A percentile compares a stretch with the other conserved stretches of the same genome.
phyloP scores from a whole-genome alignment of 352 stramenopile species.

The Phytophthora sansomeana region DNA sequence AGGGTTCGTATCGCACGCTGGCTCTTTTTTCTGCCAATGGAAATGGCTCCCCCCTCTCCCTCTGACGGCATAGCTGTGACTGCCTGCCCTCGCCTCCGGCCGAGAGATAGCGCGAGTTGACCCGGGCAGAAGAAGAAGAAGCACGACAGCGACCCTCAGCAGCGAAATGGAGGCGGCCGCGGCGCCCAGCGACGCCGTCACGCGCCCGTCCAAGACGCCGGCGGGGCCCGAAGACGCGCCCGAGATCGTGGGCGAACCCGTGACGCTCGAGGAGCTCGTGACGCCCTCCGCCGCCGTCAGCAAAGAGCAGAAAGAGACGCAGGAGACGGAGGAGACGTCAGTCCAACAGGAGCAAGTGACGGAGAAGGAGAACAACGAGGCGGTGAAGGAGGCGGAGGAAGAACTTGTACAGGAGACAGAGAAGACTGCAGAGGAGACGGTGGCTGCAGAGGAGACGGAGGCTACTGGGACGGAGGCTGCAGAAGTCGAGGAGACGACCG shows the following conservation, averaged over 20 bases:
- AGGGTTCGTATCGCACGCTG: conserved; percentile 17
- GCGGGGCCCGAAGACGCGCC: conserved; percentile 33
- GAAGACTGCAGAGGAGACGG: neutral
- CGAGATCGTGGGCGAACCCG: conserved; percentile 39
- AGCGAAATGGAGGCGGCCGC: conserved; percentile 33
- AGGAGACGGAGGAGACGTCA: neutral
- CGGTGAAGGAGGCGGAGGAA: neutral
- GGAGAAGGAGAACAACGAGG: conserved; percentile 11
- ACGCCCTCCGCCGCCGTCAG: neutral
- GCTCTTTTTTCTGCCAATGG: conserved; percentile 61
- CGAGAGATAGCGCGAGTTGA: conserved; percentile 13
- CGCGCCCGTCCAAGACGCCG: conserved; percentile 32
- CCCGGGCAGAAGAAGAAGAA: conserved; percentile 6
- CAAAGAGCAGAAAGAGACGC: neutral
- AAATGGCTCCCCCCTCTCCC: conserved; percentile 42
- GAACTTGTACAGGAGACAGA: neutral
- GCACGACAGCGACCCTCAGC: conserved; percentile 21
- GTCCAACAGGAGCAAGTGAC: neutral
- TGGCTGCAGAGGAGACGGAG: neutral
- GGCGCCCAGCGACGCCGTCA: conserved; percentile 25
- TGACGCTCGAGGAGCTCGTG: conserved; percentile 39
- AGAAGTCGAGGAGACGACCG: conserved; percentile 16
- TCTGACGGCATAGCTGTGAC: conserved; percentile 37
- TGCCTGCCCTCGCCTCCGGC: conserved; percentile 7
- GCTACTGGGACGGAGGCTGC: neutral